Conservation (phyloP, 176 grass and related monocot genomes). For the bread wheat (Triticum aestivum) region IWGSC_CS_RefSeq_v2.1 NC_057812.1:610673862-610674361, state of each 20-base stretch:
- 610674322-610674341: neutral
- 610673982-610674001: neutral
- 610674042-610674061: neutral
- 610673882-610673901: neutral
- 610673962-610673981: neutral
- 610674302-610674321: neutral
- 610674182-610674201: neutral
- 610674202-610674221: neutral
- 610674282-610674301: neutral
- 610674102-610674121: neutral
- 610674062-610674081: neutral
- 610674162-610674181: neutral
- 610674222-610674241: neutral
- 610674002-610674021: neutral
- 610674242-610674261: neutral
- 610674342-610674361: neutral
- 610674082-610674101: neutral
- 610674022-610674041: neutral
- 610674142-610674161: neutral
- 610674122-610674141: neutral
- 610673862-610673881: neutral
- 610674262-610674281: neutral
- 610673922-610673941: neutral
- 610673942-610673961: neutral
- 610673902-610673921: neutral